phyloP scores from a whole-genome alignment of 495 filamentous ascomycete species.

The Wilcoxina mikolae region DNA sequence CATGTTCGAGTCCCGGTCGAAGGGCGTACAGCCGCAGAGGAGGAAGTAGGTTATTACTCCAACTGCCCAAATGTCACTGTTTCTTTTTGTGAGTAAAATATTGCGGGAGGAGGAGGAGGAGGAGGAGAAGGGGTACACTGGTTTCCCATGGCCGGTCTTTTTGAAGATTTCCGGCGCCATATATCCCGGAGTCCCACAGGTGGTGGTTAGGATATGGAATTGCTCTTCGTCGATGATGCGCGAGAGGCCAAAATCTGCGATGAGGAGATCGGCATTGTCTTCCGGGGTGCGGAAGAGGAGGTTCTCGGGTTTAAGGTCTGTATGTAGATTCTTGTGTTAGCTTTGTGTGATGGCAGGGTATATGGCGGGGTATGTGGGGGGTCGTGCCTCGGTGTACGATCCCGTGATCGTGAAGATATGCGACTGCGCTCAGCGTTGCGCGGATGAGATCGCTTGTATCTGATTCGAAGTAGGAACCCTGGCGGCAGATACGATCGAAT shows the following conservation, averaged over 20 bases:
- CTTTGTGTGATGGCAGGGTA: too few relatives aligned
- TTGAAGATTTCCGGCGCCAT: conserved; percentile 80
- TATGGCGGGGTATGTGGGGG: conserved; percentile 21
- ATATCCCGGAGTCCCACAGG: conserved; percentile 93
- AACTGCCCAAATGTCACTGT: conserved; percentile 63
- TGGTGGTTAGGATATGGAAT: conserved; percentile 94
- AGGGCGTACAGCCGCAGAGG: conserved; percentile 94
- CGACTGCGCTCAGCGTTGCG: conserved; percentile 88
- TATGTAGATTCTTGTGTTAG: neutral
- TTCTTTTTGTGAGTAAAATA: too few relatives aligned
- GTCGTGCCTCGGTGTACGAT: conserved; percentile 84
- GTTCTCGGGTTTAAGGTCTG: conserved; percentile 58
- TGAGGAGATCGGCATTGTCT: conserved; percentile 76
- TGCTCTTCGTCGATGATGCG: conserved; percentile 99
- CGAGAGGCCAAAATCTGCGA: conserved; percentile 88
- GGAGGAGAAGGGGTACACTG: conserved; percentile 49
- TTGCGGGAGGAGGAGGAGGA: neutral
- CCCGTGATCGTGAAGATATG: conserved; percentile 94
- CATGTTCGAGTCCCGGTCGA: conserved; percentile 91
- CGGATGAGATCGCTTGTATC: conserved; percentile 92
- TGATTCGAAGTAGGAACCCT: conserved; percentile 94
- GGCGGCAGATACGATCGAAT: conserved; percentile 95
- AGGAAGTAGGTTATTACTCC: conserved; percentile 89
- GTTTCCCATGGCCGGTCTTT: conserved; percentile 63
- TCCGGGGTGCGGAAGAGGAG: conserved; percentile 66